phyloP scores from a whole-genome alignment of 129 eudicot genomes.

The Tanacetum coccineum region DNA sequence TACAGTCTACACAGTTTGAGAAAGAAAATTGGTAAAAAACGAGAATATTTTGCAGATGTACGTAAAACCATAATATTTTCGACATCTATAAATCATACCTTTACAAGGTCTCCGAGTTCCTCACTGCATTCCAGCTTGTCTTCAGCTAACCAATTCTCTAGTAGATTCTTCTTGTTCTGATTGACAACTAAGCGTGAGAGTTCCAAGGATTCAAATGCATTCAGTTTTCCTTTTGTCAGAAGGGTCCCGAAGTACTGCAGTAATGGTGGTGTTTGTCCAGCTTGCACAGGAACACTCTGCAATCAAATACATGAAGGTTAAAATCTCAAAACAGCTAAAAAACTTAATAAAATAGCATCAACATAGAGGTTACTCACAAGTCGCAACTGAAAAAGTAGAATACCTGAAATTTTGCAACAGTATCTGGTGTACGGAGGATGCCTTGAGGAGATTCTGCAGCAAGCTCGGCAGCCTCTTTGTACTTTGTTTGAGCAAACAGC shows the following conservation, averaged over 20 bases:
- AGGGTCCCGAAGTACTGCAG: slow-evolving; percentile 97
- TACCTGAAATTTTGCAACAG: slow-evolving; percentile 99
- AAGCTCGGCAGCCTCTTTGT: slow-evolving; percentile 99
- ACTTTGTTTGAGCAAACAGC: slow-evolving; percentile 97
- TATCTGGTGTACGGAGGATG: slow-evolving; percentile 95
- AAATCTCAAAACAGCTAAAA: not conserved
- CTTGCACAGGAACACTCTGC: slow-evolving; percentile 99
- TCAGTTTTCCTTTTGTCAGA: slow-evolving; percentile 88
- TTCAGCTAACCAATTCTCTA: slow-evolving; percentile 99
- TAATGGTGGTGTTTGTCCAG: slow-evolving; percentile 98
- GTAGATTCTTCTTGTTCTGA: slow-evolving; percentile 92
- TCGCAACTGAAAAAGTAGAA: not conserved
- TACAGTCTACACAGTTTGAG: slow-evolving; percentile 64
- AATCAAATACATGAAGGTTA: slow-evolving; percentile 12
- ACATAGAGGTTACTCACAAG: not conserved
- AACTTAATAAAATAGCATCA: too few species aligned
- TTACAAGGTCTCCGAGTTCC: slow-evolving; percentile 99
- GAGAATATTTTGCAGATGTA: not conserved
- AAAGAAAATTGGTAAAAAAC: slow-evolving; percentile 8
- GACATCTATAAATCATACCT: slow-evolving; percentile 40
- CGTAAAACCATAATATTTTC: slow-evolving; percentile 7
- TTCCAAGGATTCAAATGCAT: slow-evolving; percentile 95
- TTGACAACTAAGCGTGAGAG: slow-evolving; percentile 97
- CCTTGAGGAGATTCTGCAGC: slow-evolving; percentile 99
- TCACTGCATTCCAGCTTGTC: slow-evolving; percentile 97